Base-by-base conservation (phyloP, 495 filamentous ascomycete species). In the Penicillium maclennaniae region DNA sequence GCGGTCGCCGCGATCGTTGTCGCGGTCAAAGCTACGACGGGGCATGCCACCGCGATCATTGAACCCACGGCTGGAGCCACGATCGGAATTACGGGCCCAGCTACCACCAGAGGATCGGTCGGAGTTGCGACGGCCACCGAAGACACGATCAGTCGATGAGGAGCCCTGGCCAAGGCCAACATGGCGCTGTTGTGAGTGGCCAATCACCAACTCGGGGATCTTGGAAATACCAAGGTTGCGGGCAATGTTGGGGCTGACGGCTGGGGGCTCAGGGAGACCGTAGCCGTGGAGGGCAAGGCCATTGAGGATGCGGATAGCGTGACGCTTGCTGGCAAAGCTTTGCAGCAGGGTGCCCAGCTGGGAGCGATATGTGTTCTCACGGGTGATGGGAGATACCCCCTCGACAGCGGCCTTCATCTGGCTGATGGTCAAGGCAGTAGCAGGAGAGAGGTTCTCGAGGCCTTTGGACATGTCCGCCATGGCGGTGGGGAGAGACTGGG, bases 271-370 rank as follows among this genome's bases (percentile, higher is more conserved):
- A 0, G 69, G 49, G 73, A 88, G 72, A 9, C 85, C 83, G 75
- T 84, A 89, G 3, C 81, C 84, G 31, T 80, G 68, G 20, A 67
- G 63, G 39, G 79, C 73, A 61, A 84, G 78, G n/a, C 79, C 65
- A 66, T 92, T 91, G 49, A 93, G 63, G 5, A 71, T 65, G 4
- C 75, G 43, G 14, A 89, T 65, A 21, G 84, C 46, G 4, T 56
- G 55, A 3, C 65, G 58, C 28, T 68, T 71, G 50, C 70, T 48
- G 7, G 66, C 39, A 15, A 65, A 70, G 43, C 60, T 45, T 38
- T 56, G 58, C 7, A 23, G 20, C 37, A 73, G 61, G 34, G 65
- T 53, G 15, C 77, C 76, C 4, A 85, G 59, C 47, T 73, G 69
- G 47, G 75, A 77, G 54, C 65, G 74, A 77, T 75, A 95, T 36